Evolutionary conservation across 345 rosid species (phyloP).

Genomic region (Hirschfeldia incana): DNA sequence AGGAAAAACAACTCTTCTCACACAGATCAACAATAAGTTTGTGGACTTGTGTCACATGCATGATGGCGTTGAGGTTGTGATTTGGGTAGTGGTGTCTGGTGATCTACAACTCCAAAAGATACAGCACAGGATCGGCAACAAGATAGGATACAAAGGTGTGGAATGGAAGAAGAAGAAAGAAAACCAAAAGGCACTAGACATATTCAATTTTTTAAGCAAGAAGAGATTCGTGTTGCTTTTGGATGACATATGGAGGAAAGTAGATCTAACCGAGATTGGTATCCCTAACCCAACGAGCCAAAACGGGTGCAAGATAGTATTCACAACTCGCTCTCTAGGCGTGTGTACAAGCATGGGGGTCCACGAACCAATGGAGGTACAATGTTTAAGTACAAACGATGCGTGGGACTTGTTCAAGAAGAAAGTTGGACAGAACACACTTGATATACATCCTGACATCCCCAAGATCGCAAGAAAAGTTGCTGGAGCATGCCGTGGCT

Average conservation of each 20-base stretch:
- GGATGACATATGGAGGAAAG: slow-evolving; percentile 27
- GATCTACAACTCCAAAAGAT: slow-evolving; percentile 5
- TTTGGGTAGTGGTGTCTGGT: slow-evolving; percentile 24
- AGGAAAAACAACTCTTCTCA: slow-evolving; percentile 38
- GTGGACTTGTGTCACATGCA: background rate
- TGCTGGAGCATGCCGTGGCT: background rate
- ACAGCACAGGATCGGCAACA: slow-evolving; percentile 15
- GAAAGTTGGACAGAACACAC: background rate
- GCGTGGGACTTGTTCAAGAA: slow-evolving; percentile 9
- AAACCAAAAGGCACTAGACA: background rate
- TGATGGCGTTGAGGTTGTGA: slow-evolving; percentile 4
- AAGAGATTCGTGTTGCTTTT: slow-evolving; percentile 9
- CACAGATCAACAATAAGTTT: slow-evolving; percentile 25
- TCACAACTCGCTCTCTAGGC: slow-evolving; percentile 31
- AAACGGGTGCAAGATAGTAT: slow-evolving; percentile 22
- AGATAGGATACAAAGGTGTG: background rate
- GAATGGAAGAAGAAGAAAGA: background rate
- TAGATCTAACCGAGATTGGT: slow-evolving; percentile 22
- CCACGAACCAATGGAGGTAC: slow-evolving; percentile 1
- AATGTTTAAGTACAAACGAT: background rate
- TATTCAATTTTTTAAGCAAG: background rate
- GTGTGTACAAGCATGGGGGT: slow-evolving; percentile 26
- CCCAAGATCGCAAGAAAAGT: background rate
- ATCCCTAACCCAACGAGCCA: slow-evolving; percentile 9
- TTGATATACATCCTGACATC: slow-evolving; percentile 4